Conservation (phyloP, 495 filamentous ascomycete species). For the Aspergillus carlsbadensis region DNA sequence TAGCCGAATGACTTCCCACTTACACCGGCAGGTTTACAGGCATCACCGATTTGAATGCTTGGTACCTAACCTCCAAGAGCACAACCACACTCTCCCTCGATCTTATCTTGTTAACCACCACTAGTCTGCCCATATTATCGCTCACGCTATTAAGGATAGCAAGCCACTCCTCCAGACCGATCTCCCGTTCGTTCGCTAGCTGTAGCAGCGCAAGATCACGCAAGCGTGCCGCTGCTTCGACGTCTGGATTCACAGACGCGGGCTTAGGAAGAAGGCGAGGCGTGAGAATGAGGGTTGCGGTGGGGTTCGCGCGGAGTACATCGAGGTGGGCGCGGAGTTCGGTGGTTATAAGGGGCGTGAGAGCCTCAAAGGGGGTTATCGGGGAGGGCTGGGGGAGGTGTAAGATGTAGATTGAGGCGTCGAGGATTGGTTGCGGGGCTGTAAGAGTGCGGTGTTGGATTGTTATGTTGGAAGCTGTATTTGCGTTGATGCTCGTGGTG, state of each 20-base stretch:
- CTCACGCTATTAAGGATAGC: conserved; percentile 23
- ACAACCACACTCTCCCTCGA: conserved; percentile 10
- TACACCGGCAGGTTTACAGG: no score
- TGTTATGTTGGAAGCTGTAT: conserved; percentile 15
- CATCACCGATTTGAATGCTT: conserved; percentile 18
- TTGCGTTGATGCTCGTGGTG: background rate
- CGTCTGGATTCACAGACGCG: conserved; percentile 15
- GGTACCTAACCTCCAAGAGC: conserved; percentile 27
- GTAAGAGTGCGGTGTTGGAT: conserved; percentile 20
- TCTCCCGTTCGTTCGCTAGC: conserved; percentile 26
- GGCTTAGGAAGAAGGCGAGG: conserved; percentile 21
- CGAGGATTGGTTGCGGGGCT: conserved; percentile 23
- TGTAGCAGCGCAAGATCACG: conserved; percentile 28
- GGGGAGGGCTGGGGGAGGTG: conserved; percentile 21
- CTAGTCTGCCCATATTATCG: conserved; percentile 28
- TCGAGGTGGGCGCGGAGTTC: conserved; percentile 22
- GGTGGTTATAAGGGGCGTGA: conserved; percentile 14
- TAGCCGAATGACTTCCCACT: no score
- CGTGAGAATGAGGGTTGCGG: conserved; percentile 20
- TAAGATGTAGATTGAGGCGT: conserved; percentile 35
- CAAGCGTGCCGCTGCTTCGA: conserved; percentile 24
- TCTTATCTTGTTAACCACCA: conserved; percentile 30
- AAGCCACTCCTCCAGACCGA: conserved; percentile 22
- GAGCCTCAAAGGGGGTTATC: background rate
- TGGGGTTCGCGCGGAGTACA: conserved; percentile 19